These are phyloP conservation scores for Penicillium tannophilum DNA, from an alignment of 495 filamentous ascomycete species.

Conservation along the genomic window DNA sequence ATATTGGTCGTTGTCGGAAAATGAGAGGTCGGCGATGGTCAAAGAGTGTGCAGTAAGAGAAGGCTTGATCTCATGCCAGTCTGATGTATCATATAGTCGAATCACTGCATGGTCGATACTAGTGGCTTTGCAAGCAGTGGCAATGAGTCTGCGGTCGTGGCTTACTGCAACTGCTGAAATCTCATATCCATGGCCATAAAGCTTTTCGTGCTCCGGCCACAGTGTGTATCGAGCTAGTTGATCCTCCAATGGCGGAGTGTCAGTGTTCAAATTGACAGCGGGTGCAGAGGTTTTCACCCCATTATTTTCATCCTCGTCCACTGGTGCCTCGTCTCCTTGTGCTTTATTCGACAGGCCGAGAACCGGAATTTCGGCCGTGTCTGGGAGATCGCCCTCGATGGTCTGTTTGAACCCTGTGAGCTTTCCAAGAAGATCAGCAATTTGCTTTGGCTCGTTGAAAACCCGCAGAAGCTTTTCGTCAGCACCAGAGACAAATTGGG, in stretches of 20 bases:
- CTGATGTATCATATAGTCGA: slow-evolving; percentile 79
- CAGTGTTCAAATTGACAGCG: slow-evolving; percentile 39
- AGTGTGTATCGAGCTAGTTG: slow-evolving; percentile 85
- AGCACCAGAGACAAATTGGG: slow-evolving; percentile 89
- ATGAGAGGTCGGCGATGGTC: slow-evolving; percentile 79
- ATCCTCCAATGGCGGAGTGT: slow-evolving; percentile 85
- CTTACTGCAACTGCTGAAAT: slow-evolving; percentile 87
- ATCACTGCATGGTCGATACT: slow-evolving; percentile 94
- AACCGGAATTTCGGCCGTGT: slow-evolving; percentile 90
- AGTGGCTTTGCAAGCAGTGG: slow-evolving; percentile 92
- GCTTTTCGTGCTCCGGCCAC: slow-evolving; percentile 94
- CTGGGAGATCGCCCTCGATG: slow-evolving; percentile 60
- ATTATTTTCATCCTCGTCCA: slow-evolving; percentile 47
- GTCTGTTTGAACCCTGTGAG: slow-evolving; percentile 62
- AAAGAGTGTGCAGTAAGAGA: slow-evolving; percentile 77
- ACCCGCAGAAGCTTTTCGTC: slow-evolving; percentile 97
- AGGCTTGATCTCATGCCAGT: slow-evolving; percentile 87
- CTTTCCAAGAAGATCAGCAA: slow-evolving; percentile 69
- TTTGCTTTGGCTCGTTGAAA: slow-evolving; percentile 85
- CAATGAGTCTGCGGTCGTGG: slow-evolving; percentile 71
- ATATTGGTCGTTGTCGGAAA: slow-evolving; percentile 70
- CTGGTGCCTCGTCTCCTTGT: slow-evolving; percentile 55
- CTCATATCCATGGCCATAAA: slow-evolving; percentile 99
- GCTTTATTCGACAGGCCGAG: slow-evolving; percentile 97
- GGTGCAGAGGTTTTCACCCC: slow-evolving; percentile 26